Conservation (phyloP, 208 protist species). For the Trypanosoma lewisi region DNA sequence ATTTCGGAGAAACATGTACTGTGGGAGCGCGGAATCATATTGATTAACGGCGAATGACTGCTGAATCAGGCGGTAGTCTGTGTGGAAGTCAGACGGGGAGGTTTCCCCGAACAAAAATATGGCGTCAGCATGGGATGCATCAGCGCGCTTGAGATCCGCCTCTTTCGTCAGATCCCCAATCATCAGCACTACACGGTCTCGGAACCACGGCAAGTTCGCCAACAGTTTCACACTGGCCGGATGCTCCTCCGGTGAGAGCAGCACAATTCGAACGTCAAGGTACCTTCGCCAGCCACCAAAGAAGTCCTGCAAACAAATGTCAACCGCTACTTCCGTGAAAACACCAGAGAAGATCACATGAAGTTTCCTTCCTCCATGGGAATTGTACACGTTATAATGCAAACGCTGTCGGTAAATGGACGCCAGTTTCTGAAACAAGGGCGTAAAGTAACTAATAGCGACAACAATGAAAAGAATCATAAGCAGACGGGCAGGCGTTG, state of each 20-base stretch:
- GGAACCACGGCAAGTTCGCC: slow-evolving; percentile 72
- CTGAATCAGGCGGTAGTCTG: slow-evolving; percentile 67
- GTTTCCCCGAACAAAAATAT: slow-evolving; percentile 84
- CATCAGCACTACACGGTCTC: slow-evolving; percentile 67
- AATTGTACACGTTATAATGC: slow-evolving; percentile 57
- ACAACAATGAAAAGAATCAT: slow-evolving; percentile 70
- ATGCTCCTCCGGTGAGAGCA: slow-evolving; percentile 62
- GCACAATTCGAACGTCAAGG: slow-evolving; percentile 63
- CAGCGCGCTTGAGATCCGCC: slow-evolving; percentile 53
- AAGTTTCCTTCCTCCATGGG: slow-evolving; percentile 27
- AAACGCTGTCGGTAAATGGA: slow-evolving; percentile 35
- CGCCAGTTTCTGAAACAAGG: slow-evolving; percentile 56
- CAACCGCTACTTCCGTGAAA: slow-evolving; percentile 61
- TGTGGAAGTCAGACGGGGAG: slow-evolving; percentile 66
- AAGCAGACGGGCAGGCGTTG: slow-evolving; percentile 62
- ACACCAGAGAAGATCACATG: slow-evolving; percentile 79
- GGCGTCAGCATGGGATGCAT: slow-evolving; percentile 61
- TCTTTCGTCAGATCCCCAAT: slow-evolving; percentile 58
- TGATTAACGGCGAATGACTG: slow-evolving; percentile 64
- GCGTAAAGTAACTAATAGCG: slow-evolving; percentile 76
- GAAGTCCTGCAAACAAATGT: slow-evolving; percentile 72
- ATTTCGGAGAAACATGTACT: slow-evolving; percentile 73
- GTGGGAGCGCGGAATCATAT: slow-evolving; percentile 67
- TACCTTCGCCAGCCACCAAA: slow-evolving; percentile 81
- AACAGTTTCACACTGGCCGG: slow-evolving; percentile 51